Percentiles rank a stretch among this genome's conserved stretches.
Evolutionary conservation across 805 yeast genomes (phyloP).

Genomic region (Myxozyma monticola): DNA sequence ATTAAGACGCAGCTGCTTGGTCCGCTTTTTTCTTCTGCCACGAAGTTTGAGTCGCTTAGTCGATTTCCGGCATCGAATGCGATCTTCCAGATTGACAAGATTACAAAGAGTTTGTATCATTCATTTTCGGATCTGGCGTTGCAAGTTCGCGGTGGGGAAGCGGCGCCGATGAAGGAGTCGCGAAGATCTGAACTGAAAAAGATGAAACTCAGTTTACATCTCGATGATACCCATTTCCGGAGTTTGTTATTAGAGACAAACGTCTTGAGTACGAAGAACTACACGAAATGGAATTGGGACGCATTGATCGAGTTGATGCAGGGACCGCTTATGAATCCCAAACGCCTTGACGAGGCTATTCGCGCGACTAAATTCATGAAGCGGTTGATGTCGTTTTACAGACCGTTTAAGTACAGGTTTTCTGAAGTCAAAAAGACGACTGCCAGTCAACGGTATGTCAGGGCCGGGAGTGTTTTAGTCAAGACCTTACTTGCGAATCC

Average conservation of each 20-base stretch:
- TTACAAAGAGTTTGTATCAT: constrained; percentile 34
- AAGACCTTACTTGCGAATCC: constrained; percentile 60
- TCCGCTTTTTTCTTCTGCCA: constrained; percentile 34
- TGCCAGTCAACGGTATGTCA: constrained; percentile 57
- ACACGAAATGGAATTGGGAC: constrained; percentile 85
- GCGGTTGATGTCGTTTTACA: constrained; percentile 76
- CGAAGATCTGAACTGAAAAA: constrained; percentile 28
- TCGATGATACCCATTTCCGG: constrained; percentile 69
- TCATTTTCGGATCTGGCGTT: constrained; percentile 12
- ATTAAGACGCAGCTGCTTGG: constrained; percentile 33
- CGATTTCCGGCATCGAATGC: constrained; percentile 42
- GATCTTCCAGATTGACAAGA: constrained; percentile 51
- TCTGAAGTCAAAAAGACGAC: constrained; percentile 53
- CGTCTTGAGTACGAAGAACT: constrained; percentile 76
- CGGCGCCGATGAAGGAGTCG: constrained; percentile 6
- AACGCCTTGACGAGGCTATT: constrained; percentile 71
- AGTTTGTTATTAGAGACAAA: constrained; percentile 64
- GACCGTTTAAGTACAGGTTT: constrained; percentile 89
- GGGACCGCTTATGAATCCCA: constrained; percentile 77
- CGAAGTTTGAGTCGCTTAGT: constrained; percentile 24
- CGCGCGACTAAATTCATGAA: constrained; percentile 83
- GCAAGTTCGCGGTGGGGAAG: neutral
- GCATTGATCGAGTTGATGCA: constrained; percentile 66
- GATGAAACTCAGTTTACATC: constrained; percentile 41
- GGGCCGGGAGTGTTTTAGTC: constrained; percentile 74